A percentile compares a stretch with the other conserved stretches of the same genome.
These are phyloP conservation scores for Aspergillus niger DNA, from an alignment of 2,329 filamentous ascomycete species.

Conservation along the genomic window DNA sequence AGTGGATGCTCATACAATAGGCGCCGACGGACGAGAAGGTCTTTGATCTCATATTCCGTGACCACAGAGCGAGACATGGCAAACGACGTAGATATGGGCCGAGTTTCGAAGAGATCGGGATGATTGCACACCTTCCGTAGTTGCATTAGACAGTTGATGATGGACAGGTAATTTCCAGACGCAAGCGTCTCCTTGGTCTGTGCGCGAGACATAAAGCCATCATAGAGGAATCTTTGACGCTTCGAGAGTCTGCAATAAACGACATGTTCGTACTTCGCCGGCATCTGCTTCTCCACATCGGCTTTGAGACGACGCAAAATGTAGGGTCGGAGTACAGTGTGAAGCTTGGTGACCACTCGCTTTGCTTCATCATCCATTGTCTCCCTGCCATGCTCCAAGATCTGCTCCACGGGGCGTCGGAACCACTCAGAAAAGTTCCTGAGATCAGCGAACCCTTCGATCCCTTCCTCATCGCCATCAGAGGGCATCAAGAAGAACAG, in stretches of 20 bases:
- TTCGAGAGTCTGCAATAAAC: slow-evolving; percentile 95
- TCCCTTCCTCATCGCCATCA: slow-evolving; percentile 69
- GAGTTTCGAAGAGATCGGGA: slow-evolving; percentile 92
- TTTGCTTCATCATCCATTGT: slow-evolving; percentile 93
- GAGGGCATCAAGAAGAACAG: slow-evolving; percentile 96
- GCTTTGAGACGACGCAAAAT: slow-evolving; percentile 87
- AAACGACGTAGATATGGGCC: slow-evolving; percentile 95
- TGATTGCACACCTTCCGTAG: slow-evolving; percentile 98
- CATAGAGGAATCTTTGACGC: slow-evolving; percentile 90
- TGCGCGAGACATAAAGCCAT: slow-evolving; percentile 88
- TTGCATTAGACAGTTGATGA: slow-evolving; percentile 98
- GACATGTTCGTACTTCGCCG: slow-evolving; percentile 95
- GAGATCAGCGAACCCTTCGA: slow-evolving; percentile 90
- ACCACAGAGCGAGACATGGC: slow-evolving; percentile 80
- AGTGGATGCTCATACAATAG: slow-evolving; percentile 66
- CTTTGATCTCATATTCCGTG: slow-evolving; percentile 72
- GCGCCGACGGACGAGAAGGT: slow-evolving; percentile 67
- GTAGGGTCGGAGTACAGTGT: slow-evolving; percentile 91
- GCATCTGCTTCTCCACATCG: slow-evolving; percentile 99
- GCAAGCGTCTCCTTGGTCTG: slow-evolving; percentile 87
- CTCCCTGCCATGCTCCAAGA: slow-evolving; percentile 89
- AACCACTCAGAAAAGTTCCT: slow-evolving; percentile 97
- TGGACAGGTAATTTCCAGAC: slow-evolving; percentile 93
- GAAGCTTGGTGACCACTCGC: slow-evolving; percentile 87
- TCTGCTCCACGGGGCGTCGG: slow-evolving; percentile 91